Evolutionary conservation across 345 rosid genomes (phyloP).

Genomic region (Eucalyptus coolabah): DNA sequence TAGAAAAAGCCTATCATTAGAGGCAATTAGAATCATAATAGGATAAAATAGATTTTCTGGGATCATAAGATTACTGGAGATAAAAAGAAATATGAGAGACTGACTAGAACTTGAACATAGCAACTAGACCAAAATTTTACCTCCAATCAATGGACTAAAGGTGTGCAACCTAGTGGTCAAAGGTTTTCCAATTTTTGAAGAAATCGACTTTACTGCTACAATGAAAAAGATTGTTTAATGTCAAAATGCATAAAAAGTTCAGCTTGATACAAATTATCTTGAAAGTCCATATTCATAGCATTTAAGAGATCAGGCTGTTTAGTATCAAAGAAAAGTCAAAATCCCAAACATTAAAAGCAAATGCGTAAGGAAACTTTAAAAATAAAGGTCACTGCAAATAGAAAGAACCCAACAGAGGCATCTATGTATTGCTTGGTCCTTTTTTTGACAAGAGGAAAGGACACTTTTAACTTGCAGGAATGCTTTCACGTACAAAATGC

Average conservation of each 20-base stretch:
- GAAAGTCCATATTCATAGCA: background rate
- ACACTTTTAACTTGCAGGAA: background rate
- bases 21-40: background rate
- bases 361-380: background rate
- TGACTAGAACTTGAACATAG: background rate
- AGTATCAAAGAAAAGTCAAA: background rate
- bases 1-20: conserved; percentile 64
- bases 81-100: background rate
- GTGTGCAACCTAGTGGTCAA: background rate
- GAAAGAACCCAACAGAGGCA: background rate
- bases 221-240: background rate
- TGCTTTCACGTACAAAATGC: background rate
- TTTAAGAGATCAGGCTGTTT: background rate
- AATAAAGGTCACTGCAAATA: background rate
- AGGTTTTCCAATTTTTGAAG: background rate
- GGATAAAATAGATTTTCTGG: background rate
- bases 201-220: background rate
- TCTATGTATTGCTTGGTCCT: background rate
- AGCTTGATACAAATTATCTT: background rate
- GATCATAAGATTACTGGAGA: background rate
- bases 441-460: background rate
- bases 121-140: background rate
- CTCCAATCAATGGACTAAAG: background rate
- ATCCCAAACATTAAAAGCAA: background rate
- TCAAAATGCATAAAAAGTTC: background rate